phyloP scores from a whole-genome alignment of 345 rosid genomes.

The Eutrema japonicum region DNA sequence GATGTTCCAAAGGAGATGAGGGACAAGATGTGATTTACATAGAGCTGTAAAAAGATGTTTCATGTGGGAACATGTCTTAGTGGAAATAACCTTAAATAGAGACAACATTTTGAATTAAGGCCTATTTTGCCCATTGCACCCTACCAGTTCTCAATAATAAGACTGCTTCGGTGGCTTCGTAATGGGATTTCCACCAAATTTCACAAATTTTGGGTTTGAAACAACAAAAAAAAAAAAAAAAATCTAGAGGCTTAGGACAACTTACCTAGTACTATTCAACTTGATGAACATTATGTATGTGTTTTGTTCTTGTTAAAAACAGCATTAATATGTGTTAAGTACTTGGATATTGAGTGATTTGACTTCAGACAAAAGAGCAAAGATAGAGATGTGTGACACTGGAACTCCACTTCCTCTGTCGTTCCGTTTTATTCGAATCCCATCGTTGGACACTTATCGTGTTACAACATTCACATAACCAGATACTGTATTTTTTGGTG shows the following conservation, averaged over 20 bases:
- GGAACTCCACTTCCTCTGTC: conserved; percentile 35
- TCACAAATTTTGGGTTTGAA: conserved; percentile 2
- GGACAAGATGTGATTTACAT: conserved; percentile 44
- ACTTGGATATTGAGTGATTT: conserved; percentile 27
- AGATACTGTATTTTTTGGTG: not conserved
- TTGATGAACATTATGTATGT: conserved; percentile 19
- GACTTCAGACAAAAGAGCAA: conserved; percentile 44
- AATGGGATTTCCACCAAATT: conserved; percentile 30
- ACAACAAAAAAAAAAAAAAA: not conserved
- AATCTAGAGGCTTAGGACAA: not conserved
- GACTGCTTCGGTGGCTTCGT: conserved; percentile 29
- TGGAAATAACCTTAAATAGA: conserved; percentile 42
- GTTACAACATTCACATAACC: conserved; percentile 26
- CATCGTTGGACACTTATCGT: conserved; percentile 34
- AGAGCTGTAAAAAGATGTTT: conserved; percentile 42
- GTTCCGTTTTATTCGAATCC: conserved; percentile 31
- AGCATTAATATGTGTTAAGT: conserved; percentile 1
- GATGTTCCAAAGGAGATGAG: conserved; percentile 30
- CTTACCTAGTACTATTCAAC: not conserved
- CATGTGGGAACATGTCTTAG: conserved; percentile 44
- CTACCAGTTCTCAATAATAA: conserved; percentile 27
- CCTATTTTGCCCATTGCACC: conserved; percentile 35
- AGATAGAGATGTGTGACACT: conserved; percentile 34
- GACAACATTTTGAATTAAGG: conserved; percentile 34
- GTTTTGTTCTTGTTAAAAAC: conserved; percentile 5